A percentile compares a stretch with the other conserved stretches of the same genome.
Evolutionary conservation across 169 alveolate species (phyloP).

Genomic region (Babesia bigemina): DNA sequence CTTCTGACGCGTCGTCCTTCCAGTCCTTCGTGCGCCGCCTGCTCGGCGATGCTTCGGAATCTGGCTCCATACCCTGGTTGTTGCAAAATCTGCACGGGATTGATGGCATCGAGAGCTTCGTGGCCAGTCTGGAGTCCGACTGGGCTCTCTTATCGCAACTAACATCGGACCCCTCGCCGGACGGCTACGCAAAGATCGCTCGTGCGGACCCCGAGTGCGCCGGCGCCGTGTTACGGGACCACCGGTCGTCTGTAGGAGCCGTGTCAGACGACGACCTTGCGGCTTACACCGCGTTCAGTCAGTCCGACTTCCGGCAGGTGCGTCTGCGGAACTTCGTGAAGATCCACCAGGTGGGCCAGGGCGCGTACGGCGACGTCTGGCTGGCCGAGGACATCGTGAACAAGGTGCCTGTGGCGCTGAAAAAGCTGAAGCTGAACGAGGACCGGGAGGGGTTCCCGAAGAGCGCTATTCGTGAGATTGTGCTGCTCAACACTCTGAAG

Average conservation of each 20-base stretch:
- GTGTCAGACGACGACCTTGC: conserved; percentile 5
- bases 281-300: conserved; percentile 3
- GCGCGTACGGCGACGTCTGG: conserved; percentile 91
- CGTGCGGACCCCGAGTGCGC: conserved; percentile 2
- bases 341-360: conserved; percentile 88
- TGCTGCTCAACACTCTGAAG: conserved; percentile 79
- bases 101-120: not conserved
- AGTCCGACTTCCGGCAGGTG: conserved; percentile 45
- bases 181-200: not conserved
- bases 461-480: conserved; percentile 86
- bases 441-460: conserved; percentile 88
- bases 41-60: not conserved
- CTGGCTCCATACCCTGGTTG: conserved; percentile 11
- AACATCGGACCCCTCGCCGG: not conserved
- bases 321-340: conserved; percentile 77
- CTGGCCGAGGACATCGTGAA: conserved; percentile 84
- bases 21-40: conserved; percentile 9
- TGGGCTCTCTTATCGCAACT: conserved; percentile 27
- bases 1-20: conserved; percentile 14
- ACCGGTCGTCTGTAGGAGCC: not conserved
- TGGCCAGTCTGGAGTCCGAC: conserved; percentile 16
- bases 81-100: conserved; percentile 4
- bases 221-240: not conserved
- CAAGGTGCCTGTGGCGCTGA: conserved; percentile 82
- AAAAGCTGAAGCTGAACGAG: conserved; percentile 82